Percentiles rank a stretch among this genome's conserved stretches.
phyloP scores from a whole-genome alignment of 2,329 filamentous ascomycete genomes.

The Setomelanomma holmii region DNA sequence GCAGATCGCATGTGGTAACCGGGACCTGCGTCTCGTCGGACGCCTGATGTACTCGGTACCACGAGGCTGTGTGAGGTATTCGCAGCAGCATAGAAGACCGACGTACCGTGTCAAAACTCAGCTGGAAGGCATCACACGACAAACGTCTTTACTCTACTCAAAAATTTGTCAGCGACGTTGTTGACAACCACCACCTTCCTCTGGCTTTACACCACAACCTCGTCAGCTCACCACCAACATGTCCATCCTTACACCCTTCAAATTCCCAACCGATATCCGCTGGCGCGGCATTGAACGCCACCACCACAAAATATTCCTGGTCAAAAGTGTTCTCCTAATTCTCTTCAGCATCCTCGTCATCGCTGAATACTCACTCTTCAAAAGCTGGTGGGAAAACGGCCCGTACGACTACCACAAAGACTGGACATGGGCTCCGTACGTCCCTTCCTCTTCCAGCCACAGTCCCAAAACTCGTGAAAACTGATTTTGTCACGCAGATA shows the following conservation, averaged over 20 bases:
- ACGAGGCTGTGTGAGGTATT: conserved; percentile 7
- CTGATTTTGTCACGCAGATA: conserved; percentile 3
- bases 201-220: background rate
- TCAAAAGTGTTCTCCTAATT: conserved; percentile 14
- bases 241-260: conserved; percentile 8
- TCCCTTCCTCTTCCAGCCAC: background rate
- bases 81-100: background rate
- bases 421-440: conserved; percentile 7
- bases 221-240: conserved; percentile 3
- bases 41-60: conserved; percentile 1
- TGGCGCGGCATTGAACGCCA: conserved; percentile 17
- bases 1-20: background rate
- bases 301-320: conserved; percentile 15
- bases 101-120: too few relatives aligned
- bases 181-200: background rate
- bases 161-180: background rate
- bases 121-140: background rate
- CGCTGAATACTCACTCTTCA: conserved; percentile 11
- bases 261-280: conserved; percentile 6
- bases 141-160: background rate
- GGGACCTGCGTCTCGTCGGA: background rate
- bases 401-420: background rate
- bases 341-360: conserved; percentile 20
- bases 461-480: background rate
- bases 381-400: conserved; percentile 2